Percentiles rank a stretch among this genome's conserved stretches.
Evolutionary conservation across 495 filamentous ascomycete species (phyloP).

Genomic region (Tuber borchii): DNA sequence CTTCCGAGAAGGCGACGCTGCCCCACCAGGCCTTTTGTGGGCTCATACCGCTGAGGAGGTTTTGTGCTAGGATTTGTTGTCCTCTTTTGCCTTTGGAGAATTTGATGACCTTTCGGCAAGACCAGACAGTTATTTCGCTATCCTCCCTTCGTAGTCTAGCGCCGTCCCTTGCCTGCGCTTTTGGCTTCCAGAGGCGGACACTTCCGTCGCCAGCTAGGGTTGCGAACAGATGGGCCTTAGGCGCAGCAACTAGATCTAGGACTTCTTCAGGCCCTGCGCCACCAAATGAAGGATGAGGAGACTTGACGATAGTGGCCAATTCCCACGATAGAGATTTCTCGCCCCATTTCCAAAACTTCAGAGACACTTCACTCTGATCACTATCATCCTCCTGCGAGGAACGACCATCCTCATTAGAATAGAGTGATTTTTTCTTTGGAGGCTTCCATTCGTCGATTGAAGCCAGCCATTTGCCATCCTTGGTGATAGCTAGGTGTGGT

Average conservation of each 20-base stretch:
- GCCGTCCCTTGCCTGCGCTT: constrained; percentile 45
- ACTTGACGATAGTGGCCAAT: constrained; percentile 71
- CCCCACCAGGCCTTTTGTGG: constrained; percentile 42
- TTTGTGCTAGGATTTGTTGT: constrained; percentile 24
- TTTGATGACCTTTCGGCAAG: constrained; percentile 56
- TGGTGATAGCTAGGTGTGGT: constrained; percentile 61
- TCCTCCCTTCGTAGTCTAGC: constrained; percentile 26
- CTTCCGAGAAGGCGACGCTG: constrained; percentile 67
- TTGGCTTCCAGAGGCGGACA: constrained; percentile 72
- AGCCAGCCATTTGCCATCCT: constrained; percentile 82
- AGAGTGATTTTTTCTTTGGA: constrained; percentile 50
- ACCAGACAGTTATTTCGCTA: constrained; percentile 61
- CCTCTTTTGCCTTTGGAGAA: constrained; percentile 48
- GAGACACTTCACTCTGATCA: constrained; percentile 55
- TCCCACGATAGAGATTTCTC: constrained; percentile 58
- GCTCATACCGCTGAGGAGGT: constrained; percentile 15
- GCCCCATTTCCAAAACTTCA: constrained; percentile 87
- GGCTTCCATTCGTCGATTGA: constrained; percentile 87
- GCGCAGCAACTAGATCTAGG: constrained; percentile 64
- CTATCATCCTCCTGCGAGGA: constrained; percentile 44
- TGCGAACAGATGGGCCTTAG: constrained; percentile 61
- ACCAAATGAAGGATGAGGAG: constrained; percentile 57
- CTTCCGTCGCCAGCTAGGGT: constrained; percentile 74
- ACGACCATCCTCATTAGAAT: constrained; percentile 28
- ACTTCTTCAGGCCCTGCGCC: constrained; percentile 51